Percentiles rank a stretch among this genome's conserved stretches.
phyloP scores from a whole-genome alignment of 257 asterid species.

The Solanum tacnaense region DNA sequence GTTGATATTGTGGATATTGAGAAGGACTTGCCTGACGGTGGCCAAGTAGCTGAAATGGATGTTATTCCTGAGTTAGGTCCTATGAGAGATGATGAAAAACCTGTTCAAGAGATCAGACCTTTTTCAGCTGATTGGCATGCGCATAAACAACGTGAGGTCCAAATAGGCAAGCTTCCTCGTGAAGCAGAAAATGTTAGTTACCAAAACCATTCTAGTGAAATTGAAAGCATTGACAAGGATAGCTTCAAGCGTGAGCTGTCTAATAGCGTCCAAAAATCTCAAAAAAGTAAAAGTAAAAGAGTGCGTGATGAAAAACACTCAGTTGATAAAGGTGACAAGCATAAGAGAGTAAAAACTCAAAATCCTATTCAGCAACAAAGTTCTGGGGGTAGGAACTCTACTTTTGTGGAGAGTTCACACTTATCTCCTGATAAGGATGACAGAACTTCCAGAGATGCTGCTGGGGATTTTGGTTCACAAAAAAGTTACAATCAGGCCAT shows the following conservation, averaged over 20 bases:
- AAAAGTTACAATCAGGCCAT: constrained; percentile 26
- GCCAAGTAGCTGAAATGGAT: constrained; percentile 29
- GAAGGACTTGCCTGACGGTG: constrained; percentile 41
- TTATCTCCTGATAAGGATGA: constrained; percentile 41
- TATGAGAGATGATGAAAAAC: constrained; percentile 38
- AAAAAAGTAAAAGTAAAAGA: constrained; percentile 49
- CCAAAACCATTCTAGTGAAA: constrained; percentile 14
- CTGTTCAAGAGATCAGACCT: constrained; percentile 27
- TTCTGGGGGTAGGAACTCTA: constrained; percentile 35
- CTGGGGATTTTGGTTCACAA: constrained; percentile 30
- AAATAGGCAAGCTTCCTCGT: constrained; percentile 9
- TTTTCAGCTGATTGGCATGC: constrained; percentile 24
- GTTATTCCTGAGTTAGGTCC: constrained; percentile 20
- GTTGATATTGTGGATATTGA: constrained; percentile 56
- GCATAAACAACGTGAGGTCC: constrained; percentile 22
- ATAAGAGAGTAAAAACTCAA: constrained; percentile 45
- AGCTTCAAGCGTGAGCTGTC: constrained; percentile 29
- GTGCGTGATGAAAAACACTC: constrained; percentile 33
- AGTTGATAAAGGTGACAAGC: constrained; percentile 30
- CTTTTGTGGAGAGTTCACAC: constrained; percentile 47
- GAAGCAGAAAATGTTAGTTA: constrained; percentile 23
- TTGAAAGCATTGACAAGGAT: constrained; percentile 27
- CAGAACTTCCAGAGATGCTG: constrained; percentile 26
- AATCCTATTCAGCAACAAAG: constrained; percentile 30
- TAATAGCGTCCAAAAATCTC: constrained; percentile 21